Evolutionary conservation across 371 early-diverging fungal genomes (phyloP), one percentile per base, ranked within the genome.

Genomic region (Smittium mucronatum): DNA sequence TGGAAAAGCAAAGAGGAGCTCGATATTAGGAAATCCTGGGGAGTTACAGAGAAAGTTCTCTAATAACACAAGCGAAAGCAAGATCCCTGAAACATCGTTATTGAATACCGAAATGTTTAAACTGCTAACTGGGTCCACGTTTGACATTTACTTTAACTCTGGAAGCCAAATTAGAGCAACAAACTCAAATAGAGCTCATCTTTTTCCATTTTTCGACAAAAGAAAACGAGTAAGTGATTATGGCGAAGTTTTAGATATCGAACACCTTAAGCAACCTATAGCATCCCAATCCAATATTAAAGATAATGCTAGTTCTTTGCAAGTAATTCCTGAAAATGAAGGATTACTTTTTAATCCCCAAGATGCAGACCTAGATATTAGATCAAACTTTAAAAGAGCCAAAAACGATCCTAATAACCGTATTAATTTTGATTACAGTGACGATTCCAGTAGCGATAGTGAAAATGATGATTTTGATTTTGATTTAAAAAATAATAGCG

Each of bases 191-290:
- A 87, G 85, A 72, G 91, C 87, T 73, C 82, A 86, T 64, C 93
- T 94, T 95, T 97, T 90, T 75, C 97, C 97, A 0, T 91, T 85
- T 70, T 74, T 82, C 8, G 96, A 95, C 70, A 83, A 85, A 63
- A 79, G 88, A 68, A 87, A 87, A 66, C 85, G 86, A 75, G 86
- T 90, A 69, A 97, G 95, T 71, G 96, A 95, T 70, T 97, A 96
- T 82, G 97, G 97, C 68, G 97, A 97, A 77, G 84, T 89, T 2
- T 89, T 94, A 75, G 89, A 91, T 73, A 78, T 85, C 1, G 87
- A 88, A 36, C 84, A 86, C 68, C 91, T n/a, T 65, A 59, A 59
- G 26, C 11, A 59, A 26, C 59, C 59, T 28, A 59, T n/a, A 59
- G 2, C 26, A 59, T 15, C 59, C 2, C 59, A 59, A 59, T 2